Conservation (phyloP, 129 eudicot genomes). For the Artemisia argyi region DNA sequence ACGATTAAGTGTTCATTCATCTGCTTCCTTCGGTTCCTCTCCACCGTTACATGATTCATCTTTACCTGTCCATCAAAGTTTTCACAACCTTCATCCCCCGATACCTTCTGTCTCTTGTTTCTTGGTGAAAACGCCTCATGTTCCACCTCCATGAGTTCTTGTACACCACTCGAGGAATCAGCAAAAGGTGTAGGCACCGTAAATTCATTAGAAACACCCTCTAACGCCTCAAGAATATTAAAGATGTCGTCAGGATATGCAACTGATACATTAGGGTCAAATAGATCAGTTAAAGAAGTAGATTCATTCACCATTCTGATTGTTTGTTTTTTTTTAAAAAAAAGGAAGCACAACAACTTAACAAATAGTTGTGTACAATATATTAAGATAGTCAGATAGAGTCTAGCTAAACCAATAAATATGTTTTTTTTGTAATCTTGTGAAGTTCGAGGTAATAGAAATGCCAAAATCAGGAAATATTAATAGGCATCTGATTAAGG, state of each 20-base stretch:
- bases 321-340: neutral
- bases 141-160: conserved; percentile 27
- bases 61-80: conserved; percentile 42
- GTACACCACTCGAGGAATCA: conserved; percentile 36
- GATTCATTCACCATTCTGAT: conserved; percentile 30
- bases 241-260: conserved; percentile 68
- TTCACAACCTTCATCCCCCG: conserved; percentile 25
- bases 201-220: conserved; percentile 33
- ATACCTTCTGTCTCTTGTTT: conserved; percentile 58
- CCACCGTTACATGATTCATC: conserved; percentile 81
- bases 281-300: conserved; percentile 34
- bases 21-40: conserved; percentile 89
- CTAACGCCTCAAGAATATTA: conserved; percentile 75
- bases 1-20: conserved; percentile 87
- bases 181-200: conserved; percentile 7
- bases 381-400: neutral
- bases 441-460: conserved; percentile 22
- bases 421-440: conserved; percentile 17
- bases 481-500: conserved; percentile 30
- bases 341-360: neutral
- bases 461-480: conserved; percentile 34
- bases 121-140: conserved; percentile 41
- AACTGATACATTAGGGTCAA: conserved; percentile 19
- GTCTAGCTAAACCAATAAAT: conserved; percentile 12
- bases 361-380: neutral